phyloP scores from a whole-genome alignment of 805 yeast species.

The Wickerhamiella alocasiicola region DNA sequence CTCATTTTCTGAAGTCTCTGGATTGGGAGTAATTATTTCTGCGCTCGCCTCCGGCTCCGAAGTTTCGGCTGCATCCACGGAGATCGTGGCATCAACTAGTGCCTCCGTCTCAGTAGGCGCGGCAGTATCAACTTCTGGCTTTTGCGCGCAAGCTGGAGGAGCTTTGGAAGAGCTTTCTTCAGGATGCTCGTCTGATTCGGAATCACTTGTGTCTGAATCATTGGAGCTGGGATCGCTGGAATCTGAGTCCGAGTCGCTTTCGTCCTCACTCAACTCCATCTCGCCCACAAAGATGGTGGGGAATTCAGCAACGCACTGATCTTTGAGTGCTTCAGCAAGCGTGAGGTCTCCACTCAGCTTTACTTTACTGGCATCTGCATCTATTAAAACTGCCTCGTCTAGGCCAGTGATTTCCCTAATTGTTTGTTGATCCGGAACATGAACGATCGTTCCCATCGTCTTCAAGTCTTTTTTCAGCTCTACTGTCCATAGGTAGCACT shows the following conservation, averaged over 20 bases:
- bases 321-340: slow-evolving; percentile 40
- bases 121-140: too few relatives aligned
- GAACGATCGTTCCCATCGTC: slow-evolving; percentile 21
- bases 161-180: slow-evolving; percentile 1
- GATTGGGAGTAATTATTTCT: too few relatives aligned
- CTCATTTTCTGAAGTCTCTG: too few relatives aligned
- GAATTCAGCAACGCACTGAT: slow-evolving; percentile 57
- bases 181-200: not conserved
- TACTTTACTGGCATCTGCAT: slow-evolving; percentile 17
- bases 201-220: slow-evolving; percentile 10
- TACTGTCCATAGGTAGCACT: slow-evolving; percentile 63
- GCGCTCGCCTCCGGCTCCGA: not conserved
- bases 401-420: slow-evolving; percentile 5
- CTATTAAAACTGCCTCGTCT: slow-evolving; percentile 15
- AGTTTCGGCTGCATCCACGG: not conserved
- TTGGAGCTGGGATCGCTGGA: slow-evolving; percentile 13
- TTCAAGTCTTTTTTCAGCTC: slow-evolving; percentile 45
- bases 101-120: not conserved
- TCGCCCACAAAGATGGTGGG: slow-evolving; percentile 41
- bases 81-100: not conserved
- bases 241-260: slow-evolving; percentile 14
- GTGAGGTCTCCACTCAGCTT: slow-evolving; percentile 19
- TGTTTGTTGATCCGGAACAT: slow-evolving; percentile 17
- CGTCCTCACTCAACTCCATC: slow-evolving; percentile 15
- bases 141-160: not conserved